phyloP scores from a whole-genome alignment of 1,284 basidiomycete genomes.

The Tranzscheliella williamsii region DNA sequence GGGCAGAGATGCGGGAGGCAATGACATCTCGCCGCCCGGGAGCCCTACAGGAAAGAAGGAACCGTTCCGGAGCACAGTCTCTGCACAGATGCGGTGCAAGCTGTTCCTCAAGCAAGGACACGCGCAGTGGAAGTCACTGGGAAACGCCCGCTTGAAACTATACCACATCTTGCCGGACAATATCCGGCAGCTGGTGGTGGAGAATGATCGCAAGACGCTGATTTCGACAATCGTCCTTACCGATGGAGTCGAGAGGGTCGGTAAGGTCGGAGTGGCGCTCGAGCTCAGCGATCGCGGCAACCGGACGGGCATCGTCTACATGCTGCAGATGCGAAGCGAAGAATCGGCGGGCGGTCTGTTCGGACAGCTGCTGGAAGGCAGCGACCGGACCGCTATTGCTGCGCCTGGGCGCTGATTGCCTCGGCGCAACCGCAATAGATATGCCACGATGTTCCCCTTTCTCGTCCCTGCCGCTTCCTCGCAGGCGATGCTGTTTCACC shows the following conservation, averaged over 20 bases:
- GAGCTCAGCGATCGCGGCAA: constrained; percentile 87
- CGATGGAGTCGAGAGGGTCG: constrained; percentile 95
- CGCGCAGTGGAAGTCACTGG: constrained; percentile 94
- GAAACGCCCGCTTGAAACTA: constrained; percentile 81
- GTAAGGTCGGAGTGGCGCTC: constrained; percentile 94
- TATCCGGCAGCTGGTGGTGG: constrained; percentile 93
- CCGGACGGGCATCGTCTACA: constrained; percentile 94
- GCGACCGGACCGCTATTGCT: constrained; percentile 67
- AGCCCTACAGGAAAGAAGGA: constrained; percentile 22
- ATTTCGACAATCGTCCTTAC: constrained; percentile 94
- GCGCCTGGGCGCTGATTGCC: too few species aligned
- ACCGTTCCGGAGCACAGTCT: constrained; percentile 63
- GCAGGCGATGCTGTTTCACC: too few species aligned
- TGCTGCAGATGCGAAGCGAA: constrained; percentile 81
- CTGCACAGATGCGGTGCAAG: constrained; percentile 98
- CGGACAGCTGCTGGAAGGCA: constrained; percentile 82
- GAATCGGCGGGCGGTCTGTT: constrained; percentile 81
- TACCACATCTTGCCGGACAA: constrained; percentile 79
- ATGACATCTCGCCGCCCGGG: constrained; percentile 26
- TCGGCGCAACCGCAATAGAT: too few species aligned
- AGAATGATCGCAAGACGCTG: constrained; percentile 74
- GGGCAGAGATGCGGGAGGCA: constrained; percentile 16
- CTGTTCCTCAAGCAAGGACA: constrained; percentile 94
- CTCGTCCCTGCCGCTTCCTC: too few species aligned
- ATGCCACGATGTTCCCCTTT: too few species aligned